Percentiles rank a stretch among this genome's conserved stretches.
phyloP scores from a whole-genome alignment of 306 rosid species.

The Rubus idaeus region DNA sequence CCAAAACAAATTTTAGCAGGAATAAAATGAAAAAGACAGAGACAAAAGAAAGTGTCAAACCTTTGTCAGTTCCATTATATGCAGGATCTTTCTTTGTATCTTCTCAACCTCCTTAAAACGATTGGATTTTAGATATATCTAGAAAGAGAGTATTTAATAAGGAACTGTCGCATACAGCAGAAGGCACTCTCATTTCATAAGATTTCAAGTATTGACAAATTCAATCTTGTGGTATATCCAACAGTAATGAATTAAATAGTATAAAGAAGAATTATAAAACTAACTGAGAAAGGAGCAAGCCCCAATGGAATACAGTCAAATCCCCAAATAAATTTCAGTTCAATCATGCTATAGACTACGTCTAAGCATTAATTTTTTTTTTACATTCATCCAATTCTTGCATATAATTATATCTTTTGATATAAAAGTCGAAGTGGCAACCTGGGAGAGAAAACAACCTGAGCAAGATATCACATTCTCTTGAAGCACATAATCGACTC shows the following conservation, averaged over 20 bases:
- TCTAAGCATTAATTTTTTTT: neutral
- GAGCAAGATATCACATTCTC: conserved; percentile 74
- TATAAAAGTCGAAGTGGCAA: neutral
- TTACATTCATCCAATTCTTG: neutral
- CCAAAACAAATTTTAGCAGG: conserved; percentile 5
- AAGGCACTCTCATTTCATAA: neutral
- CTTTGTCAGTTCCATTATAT: conserved; percentile 75
- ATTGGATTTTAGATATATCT: conserved; percentile 69
- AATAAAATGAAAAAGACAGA: conserved; percentile 19
- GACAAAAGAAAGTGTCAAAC: conserved; percentile 29
- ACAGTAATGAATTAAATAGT: neutral
- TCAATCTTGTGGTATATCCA: neutral
- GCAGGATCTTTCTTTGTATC: conserved; percentile 79
- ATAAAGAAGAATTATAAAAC: neutral
- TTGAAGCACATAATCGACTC: conserved; percentile 57
- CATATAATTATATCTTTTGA: neutral
- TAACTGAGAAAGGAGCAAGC: neutral
- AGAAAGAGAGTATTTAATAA: neutral
- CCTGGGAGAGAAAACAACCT: conserved; percentile 48
- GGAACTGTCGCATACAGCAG: neutral
- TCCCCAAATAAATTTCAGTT: neutral
- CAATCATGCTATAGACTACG: neutral
- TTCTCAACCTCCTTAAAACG: conserved; percentile 66
- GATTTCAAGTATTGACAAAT: neutral
- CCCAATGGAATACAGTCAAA: neutral